phyloP scores from a whole-genome alignment of 2,329 filamentous ascomycete genomes.

The Diplocarpon mali region DNA sequence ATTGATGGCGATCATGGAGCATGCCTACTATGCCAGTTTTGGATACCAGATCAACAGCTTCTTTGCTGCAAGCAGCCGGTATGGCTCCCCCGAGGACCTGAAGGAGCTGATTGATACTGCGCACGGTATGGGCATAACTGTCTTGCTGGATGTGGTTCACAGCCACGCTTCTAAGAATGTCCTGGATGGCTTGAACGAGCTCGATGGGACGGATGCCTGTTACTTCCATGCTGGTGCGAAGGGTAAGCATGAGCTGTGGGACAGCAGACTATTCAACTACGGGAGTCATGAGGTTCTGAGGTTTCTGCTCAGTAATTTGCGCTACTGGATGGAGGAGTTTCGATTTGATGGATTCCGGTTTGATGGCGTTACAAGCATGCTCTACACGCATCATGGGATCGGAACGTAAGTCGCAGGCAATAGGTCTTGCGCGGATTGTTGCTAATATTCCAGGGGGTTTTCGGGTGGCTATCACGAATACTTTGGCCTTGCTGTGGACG shows the following conservation, averaged over 20 bases:
- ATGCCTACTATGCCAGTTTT: constrained; percentile 98
- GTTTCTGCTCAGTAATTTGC: constrained; percentile 90
- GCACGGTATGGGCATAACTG: constrained; percentile 79
- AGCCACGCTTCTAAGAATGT: constrained; percentile 98
- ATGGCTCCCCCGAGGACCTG: constrained; percentile 84
- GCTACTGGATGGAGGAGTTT: constrained; percentile 99
- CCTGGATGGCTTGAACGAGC: constrained; percentile 86
- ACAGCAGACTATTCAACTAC: constrained; percentile 95
- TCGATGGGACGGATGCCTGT: constrained; percentile 87
- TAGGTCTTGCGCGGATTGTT: background rate
- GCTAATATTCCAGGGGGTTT: constrained; percentile 56
- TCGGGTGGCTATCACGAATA: constrained; percentile 98
- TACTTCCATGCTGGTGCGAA: constrained; percentile 88
- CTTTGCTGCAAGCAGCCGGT: constrained; percentile 93
- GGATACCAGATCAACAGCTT: constrained; percentile 99
- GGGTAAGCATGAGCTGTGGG: constrained; percentile 88
- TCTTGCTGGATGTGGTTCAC: constrained; percentile 91
- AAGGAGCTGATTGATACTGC: constrained; percentile 96
- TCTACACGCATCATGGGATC: constrained; percentile 91
- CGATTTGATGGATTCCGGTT: constrained; percentile 95
- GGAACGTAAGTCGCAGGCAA: constrained; percentile 61
- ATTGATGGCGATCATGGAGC: constrained; percentile 98
- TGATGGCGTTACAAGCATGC: constrained; percentile 96
- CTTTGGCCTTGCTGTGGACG: constrained; percentile 79
- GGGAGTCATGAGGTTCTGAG: constrained; percentile 86